Evolutionary conservation across 805 yeast species (phyloP).

Genomic region (Candida quercuum): DNA sequence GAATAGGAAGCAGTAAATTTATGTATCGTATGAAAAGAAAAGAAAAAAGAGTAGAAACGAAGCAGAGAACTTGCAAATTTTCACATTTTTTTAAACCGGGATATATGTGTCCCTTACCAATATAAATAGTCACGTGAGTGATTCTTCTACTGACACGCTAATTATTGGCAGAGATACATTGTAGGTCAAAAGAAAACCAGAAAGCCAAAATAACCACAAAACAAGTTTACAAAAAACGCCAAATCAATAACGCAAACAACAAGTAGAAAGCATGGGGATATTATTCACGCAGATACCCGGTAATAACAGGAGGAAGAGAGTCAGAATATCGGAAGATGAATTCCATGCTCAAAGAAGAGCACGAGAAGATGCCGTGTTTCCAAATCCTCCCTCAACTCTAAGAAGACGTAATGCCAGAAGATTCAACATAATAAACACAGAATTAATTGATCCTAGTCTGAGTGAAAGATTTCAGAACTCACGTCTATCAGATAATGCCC

Average conservation of each 20-base stretch:
- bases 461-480: not conserved
- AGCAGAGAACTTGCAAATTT: slow-evolving; percentile 1
- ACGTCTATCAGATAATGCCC: not conserved
- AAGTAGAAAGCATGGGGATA: slow-evolving; percentile 1
- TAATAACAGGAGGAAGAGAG: slow-evolving; percentile 3
- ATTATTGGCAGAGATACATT: too few species aligned
- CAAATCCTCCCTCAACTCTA: not conserved
- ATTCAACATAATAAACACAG: not conserved
- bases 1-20: slow-evolving; percentile 35
- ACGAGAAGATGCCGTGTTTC: not conserved
- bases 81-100: slow-evolving; percentile 6
- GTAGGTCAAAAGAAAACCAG: too few species aligned
- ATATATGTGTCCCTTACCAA: not conserved
- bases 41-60: not conserved
- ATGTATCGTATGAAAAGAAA: slow-evolving; percentile 28
- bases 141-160: not conserved
- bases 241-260: not conserved
- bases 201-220: not conserved
- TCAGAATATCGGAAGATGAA: slow-evolving; percentile 7
- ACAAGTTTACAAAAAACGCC: not conserved
- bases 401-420: slow-evolving; percentile 8
- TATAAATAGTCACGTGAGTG: not conserved
- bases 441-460: not conserved
- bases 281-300: not conserved
- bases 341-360: not conserved